These are phyloP conservation scores for Yamadazyma atmosphaerica DNA, from an alignment of 1,139 yeast species.

Conservation along the genomic window DNA sequence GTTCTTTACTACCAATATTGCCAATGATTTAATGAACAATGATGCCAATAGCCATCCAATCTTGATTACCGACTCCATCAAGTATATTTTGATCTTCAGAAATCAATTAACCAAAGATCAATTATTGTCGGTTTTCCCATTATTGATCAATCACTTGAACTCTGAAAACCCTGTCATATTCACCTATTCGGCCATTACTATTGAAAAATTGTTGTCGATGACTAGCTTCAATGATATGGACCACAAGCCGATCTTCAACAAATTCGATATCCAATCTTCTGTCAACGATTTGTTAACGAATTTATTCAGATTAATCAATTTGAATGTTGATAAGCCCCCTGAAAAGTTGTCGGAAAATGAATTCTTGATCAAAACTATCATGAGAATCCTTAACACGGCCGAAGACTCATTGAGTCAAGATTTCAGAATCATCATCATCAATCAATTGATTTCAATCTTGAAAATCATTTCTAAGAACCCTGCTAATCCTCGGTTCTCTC, in stretches of 20 bases:
- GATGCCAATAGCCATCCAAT: slow-evolving; percentile 54
- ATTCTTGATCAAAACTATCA: slow-evolving; percentile 82
- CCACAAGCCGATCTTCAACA: slow-evolving; percentile 60
- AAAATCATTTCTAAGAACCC: slow-evolving; percentile 82
- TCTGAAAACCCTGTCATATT: slow-evolving; percentile 75
- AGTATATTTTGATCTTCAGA: slow-evolving; percentile 85
- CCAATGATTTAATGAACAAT: slow-evolving; percentile 65
- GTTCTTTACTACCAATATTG: slow-evolving; percentile 79
- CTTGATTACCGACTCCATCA: slow-evolving; percentile 87
- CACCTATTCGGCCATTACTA: slow-evolving; percentile 90
- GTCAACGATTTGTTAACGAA: slow-evolving; percentile 56
- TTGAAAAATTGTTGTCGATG: slow-evolving; percentile 83
- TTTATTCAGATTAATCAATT: slow-evolving; percentile 64
- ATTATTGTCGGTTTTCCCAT: slow-evolving; percentile 75
- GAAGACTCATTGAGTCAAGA: slow-evolving; percentile 56
- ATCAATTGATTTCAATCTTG: slow-evolving; percentile 69
- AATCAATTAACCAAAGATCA: slow-evolving; percentile 90
- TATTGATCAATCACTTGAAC: slow-evolving; percentile 67
- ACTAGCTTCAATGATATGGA: slow-evolving; percentile 53
- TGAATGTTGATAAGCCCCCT: slow-evolving; percentile 48
- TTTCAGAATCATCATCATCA: slow-evolving; percentile 49
- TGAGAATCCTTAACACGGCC: slow-evolving; percentile 77
- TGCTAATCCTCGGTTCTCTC: slow-evolving; percentile 91
- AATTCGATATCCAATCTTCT: slow-evolving; percentile 59
- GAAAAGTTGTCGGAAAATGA: slow-evolving; percentile 96